These are phyloP conservation scores for Schizophyllum commune DNA, from an alignment of 1,284 basidiomycete species.

Conservation along the genomic window DNA sequence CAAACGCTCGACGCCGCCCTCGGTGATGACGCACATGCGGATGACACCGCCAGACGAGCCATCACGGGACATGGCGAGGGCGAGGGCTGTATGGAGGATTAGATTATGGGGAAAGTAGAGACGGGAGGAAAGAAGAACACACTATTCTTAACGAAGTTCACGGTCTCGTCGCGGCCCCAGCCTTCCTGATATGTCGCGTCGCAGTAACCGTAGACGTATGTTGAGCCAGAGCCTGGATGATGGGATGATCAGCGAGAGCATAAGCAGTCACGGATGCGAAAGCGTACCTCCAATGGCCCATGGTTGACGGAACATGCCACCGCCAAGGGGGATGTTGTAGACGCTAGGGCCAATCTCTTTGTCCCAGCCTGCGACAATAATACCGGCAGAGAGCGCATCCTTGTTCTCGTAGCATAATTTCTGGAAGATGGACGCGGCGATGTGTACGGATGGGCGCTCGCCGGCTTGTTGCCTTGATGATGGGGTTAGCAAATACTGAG, in stretches of 20 bases:
- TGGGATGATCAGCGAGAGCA: slow-evolving; percentile 3
- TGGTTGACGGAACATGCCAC: slow-evolving; percentile 89
- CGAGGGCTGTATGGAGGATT: slow-evolving; percentile 54
- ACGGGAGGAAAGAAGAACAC: slow-evolving; percentile 15
- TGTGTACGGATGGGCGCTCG: slow-evolving; percentile 70
- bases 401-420: slow-evolving; percentile 94
- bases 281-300: slow-evolving; percentile 90
- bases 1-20: slow-evolving; percentile 84
- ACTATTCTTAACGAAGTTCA: slow-evolving; percentile 97
- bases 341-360: slow-evolving; percentile 88
- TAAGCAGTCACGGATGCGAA: background rate
- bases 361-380: slow-evolving; percentile 99
- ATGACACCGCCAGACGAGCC: slow-evolving; percentile 98
- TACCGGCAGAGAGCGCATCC: slow-evolving; percentile 82
- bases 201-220: slow-evolving; percentile 98
- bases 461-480: slow-evolving; percentile 57
- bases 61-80: slow-evolving; percentile 96
- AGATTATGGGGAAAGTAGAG: slow-evolving; percentile 1
- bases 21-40: slow-evolving; percentile 94
- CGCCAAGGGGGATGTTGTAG: slow-evolving; percentile 93
- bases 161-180: slow-evolving; percentile 87
- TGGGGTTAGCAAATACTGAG: slow-evolving; percentile 4
- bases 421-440: slow-evolving; percentile 83
- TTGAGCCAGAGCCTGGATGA: slow-evolving; percentile 81
- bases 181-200: slow-evolving; percentile 96